Base-by-base conservation (phyloP, 176 grass and related monocot species). In the Puccinellia tenuiflora region DNA sequence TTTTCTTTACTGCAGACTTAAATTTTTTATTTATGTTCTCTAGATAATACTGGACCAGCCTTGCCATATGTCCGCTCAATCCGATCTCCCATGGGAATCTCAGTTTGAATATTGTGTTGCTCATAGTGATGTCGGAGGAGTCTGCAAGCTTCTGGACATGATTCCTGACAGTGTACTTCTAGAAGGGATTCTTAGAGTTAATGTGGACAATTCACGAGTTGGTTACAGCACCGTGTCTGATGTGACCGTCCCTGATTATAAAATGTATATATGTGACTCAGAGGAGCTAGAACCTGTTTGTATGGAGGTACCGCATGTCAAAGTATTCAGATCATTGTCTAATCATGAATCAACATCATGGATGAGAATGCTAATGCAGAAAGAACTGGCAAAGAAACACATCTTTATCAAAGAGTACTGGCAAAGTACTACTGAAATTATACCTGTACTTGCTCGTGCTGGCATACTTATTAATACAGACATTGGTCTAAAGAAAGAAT, bases 401-500 rank as follows among this genome's bases (percentile, higher is more conserved):
- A 88, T 98, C 54, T 98, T 98, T 76, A 73, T 91, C 81, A 91
- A 94, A 98, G 88, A 95, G 62, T 84, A 83, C 39, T 98, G 96
- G 96, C 82, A 91, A 80, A 89, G 85, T 78, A 91, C 68, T 84
- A 55, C 69, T 57, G 90, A 95, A 75, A 79, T 98, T 28, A 69
- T 98, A 81, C 82, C 75, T 82, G 62, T 95, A 80, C 89, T 95
- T 91, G 88, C 92, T 73, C 85, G 79, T 72, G 79, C 92, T 76
- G 92, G 96, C 65, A 90, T 93, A 28, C 78, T 98, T 80, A 77
- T 87, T 73, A 84, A 46, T 79, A 71, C 77, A 76, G 81, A 85
- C 56, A 51, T 48, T 81, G 73, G 53, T 87, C 33, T 24, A 16
- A 83, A 62, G 75, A 81, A 86, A 85, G 79, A 89, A 78, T 80